phyloP scores from a whole-genome alignment of 2,329 filamentous ascomycete species.

The Colletotrichum caudatum region DNA sequence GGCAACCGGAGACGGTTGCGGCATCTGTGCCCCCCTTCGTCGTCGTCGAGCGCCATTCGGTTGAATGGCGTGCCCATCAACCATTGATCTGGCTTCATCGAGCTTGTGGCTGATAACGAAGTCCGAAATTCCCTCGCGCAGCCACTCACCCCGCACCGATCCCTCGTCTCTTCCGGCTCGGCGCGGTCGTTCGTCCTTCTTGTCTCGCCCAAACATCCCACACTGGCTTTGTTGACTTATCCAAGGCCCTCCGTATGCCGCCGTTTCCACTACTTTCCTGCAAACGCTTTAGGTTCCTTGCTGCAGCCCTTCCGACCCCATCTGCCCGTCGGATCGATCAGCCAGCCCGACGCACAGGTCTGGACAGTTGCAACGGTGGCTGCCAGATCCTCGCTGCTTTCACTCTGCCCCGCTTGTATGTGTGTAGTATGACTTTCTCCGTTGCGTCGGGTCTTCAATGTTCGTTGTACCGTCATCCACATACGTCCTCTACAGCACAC shows the following conservation, averaged over 20 bases:
- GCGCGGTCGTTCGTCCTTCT: background rate
- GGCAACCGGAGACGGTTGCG: slow-evolving; percentile 30
- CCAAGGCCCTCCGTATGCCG: slow-evolving; percentile 27
- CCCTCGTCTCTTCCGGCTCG: slow-evolving; percentile 6
- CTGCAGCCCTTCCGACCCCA: slow-evolving; percentile 5
- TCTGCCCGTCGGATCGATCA: slow-evolving; percentile 4
- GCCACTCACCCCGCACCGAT: slow-evolving; percentile 13
- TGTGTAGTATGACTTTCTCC: slow-evolving; percentile 16
- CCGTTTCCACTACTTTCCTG: slow-evolving; percentile 15
- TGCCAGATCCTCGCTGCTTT: slow-evolving; percentile 3
- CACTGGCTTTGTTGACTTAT: background rate
- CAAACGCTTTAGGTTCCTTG: slow-evolving; percentile 30
- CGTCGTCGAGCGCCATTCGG: background rate
- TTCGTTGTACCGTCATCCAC: slow-evolving; percentile 14
- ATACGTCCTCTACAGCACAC: slow-evolving; percentile 1
- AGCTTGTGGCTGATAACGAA: slow-evolving; percentile 15
- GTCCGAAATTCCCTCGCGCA: slow-evolving; percentile 2
- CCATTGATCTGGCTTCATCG: slow-evolving; percentile 17
- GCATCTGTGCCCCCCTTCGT: slow-evolving; percentile 8
- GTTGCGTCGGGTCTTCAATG: background rate
- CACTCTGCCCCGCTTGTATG: background rate
- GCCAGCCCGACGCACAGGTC: background rate
- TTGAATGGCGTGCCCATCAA: background rate
- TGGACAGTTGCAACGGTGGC: slow-evolving; percentile 15
- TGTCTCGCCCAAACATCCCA: background rate